Evolutionary conservation across 441 rosid genomes (phyloP).

Genomic region (Geranium incanum): DNA sequence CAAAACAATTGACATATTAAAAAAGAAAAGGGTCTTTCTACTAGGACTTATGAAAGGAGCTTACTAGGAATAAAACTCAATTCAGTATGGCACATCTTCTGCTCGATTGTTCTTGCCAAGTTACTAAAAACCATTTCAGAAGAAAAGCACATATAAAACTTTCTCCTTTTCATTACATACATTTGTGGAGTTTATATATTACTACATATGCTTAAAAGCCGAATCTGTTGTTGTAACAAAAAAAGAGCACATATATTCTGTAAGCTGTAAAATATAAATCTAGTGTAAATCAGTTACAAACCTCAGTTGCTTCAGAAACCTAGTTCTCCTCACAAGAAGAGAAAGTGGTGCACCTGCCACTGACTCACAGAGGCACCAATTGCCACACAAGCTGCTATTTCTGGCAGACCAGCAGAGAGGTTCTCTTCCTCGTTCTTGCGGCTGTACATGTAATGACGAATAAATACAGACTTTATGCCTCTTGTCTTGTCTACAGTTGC

Average conservation of each 20-base stretch:
- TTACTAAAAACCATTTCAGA: too few species aligned
- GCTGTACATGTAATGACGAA: background rate
- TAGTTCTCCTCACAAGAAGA: background rate
- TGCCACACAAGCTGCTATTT: background rate
- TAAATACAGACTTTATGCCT: slow-evolving; percentile 1
- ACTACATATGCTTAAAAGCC: background rate
- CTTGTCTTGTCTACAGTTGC: background rate
- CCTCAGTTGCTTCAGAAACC: background rate
- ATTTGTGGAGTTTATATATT: too few species aligned
- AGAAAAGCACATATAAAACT: too few species aligned
- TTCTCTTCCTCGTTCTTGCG: background rate
- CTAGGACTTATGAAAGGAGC: background rate
- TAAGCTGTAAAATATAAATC: background rate
- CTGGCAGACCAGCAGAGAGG: background rate
- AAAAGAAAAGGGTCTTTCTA: background rate
- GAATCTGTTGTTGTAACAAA: background rate
- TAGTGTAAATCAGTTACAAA: background rate
- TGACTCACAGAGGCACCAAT: background rate
- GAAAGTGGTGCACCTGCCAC: background rate
- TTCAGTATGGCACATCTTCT: too few species aligned
- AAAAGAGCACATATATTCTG: background rate
- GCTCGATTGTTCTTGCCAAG: too few species aligned
- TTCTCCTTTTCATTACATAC: too few species aligned
- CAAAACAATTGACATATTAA: background rate
- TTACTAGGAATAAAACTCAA: too few species aligned